Evolutionary conservation across 2,329 filamentous ascomycete species (phyloP).

Genomic region (Botryosphaeria dothidea): DNA sequence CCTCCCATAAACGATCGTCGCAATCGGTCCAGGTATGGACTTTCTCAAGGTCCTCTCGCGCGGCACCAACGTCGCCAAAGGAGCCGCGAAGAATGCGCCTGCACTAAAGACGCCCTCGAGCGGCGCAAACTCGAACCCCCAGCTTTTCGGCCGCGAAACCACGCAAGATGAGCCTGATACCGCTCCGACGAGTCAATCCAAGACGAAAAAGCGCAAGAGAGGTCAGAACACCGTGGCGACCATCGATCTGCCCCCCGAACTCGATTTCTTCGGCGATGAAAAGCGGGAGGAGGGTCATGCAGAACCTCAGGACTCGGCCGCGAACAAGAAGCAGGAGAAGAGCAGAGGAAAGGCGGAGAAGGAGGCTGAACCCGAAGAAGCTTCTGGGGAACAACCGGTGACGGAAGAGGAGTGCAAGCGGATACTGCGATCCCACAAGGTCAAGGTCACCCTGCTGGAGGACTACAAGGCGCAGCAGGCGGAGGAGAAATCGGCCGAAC

Average conservation of each 20-base stretch:
- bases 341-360: neutral
- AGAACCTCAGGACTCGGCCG: neutral
- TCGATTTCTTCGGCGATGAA: constrained; percentile 46
- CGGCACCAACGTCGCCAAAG: constrained; percentile 60
- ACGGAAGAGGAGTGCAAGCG: constrained; percentile 72
- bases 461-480: constrained; percentile 43
- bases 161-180: constrained; percentile 44
- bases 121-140: constrained; percentile 65
- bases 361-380: constrained; percentile 20
- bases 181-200: constrained; percentile 22
- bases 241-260: constrained; percentile 31
- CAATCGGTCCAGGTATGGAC: constrained; percentile 56
- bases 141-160: constrained; percentile 59
- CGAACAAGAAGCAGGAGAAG: constrained; percentile 12
- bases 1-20: neutral
- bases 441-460: constrained; percentile 79
- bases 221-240: constrained; percentile 25
- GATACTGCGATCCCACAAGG: constrained; percentile 74
- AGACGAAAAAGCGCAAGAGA: constrained; percentile 46
- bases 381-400: constrained; percentile 40
- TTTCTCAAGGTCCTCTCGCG: constrained; percentile 72
- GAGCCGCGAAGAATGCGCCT: constrained; percentile 33
- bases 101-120: constrained; percentile 61
- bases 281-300: constrained; percentile 19
- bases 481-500: constrained; percentile 51